Percentiles rank a stretch among this genome's conserved stretches.
Conservation (phyloP, 1,139 yeast species). For the Kodamaea sp. region DNA sequence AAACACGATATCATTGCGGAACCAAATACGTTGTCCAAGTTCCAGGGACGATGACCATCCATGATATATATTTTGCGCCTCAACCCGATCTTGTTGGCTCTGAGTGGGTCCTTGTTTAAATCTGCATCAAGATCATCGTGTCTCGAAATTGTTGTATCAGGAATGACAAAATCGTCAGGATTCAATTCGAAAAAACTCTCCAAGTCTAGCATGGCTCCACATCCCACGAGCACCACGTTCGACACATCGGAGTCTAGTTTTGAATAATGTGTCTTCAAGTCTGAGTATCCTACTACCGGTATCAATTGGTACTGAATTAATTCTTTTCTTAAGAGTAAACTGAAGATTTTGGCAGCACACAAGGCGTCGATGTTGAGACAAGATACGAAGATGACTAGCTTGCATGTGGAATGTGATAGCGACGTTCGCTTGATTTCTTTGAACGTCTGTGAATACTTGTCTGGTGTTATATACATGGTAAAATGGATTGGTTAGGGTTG, state of each 20-base stretch:
- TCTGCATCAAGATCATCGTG: conserved; percentile 15
- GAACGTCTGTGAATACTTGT: conserved; percentile 59
- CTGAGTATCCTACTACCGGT: conserved; percentile 93
- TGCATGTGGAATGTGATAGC: conserved; percentile 86
- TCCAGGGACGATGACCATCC: conserved; percentile 97
- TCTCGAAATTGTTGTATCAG: neutral
- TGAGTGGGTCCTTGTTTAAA: conserved; percentile 11
- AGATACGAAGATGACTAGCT: conserved; percentile 84
- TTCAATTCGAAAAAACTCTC: conserved; percentile 75
- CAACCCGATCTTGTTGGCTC: conserved; percentile 18
- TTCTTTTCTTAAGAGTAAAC: conserved; percentile 72
- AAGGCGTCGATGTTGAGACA: conserved; percentile 90
- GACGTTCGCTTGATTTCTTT: conserved; percentile 61
- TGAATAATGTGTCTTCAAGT: conserved; percentile 62
- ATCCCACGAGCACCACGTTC: conserved; percentile 80
- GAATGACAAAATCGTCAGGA: conserved; percentile 39
- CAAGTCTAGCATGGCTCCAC: conserved; percentile 93
- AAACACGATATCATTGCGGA: conserved; percentile 78
- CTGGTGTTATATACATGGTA: conserved; percentile 72
- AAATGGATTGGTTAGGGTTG: no score
- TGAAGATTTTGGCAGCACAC: conserved; percentile 81
- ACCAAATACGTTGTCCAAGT: conserved; percentile 87
- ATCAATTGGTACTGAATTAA: conserved; percentile 84
- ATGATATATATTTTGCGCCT: conserved; percentile 68
- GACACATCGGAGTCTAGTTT: conserved; percentile 74